Base-by-base conservation (phyloP, 2,329 filamentous ascomycete species). In the Aspergillus sp. region DNA sequence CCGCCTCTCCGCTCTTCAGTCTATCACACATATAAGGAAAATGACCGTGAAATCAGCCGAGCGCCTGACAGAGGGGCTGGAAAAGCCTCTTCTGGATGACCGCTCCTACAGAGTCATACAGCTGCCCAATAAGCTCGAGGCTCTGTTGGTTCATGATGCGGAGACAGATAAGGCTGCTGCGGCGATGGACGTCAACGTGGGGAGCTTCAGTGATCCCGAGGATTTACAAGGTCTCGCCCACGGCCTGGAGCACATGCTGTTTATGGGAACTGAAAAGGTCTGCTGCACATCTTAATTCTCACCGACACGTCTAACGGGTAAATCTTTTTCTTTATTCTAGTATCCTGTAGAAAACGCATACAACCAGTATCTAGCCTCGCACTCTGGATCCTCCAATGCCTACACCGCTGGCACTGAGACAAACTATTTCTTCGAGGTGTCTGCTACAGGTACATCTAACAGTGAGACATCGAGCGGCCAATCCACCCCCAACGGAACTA, bases 201-300 rank as follows among this genome's bases (percentile, higher is more conserved):
- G 95, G 61, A 96, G 91, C 75, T 97, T 97, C 79, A 96, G 90
- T 71, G 95, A 99, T 70, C 86, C 90, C 64, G 85, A 89, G 64
- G 90, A 92, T 67, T 92, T 98, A 85, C 93, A 91, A 13, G 92
- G 95, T 59, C 93, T 96, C 85, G 93, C 93, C 52, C 95, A 98
- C 79, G 93, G 92, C 6, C 91, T 98, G 54, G 93, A 98, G 80
- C 93, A 97, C 83, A 79, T 97, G 63, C 80, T 99, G 22, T 99
- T 99, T 79, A 98, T 99, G 95, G 95, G 95, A 50, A 99, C 95
- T 7, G 89, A 96, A 75, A 99, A 98, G 82, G 86, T 88, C 73
- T 62, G 74, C 44, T 33, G 19, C 33, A 15, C 13, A 47, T 45
- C 12, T 13, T 15, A 8, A 11, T n/a, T 39, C 15, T 8, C 1